Base-by-base conservation (phyloP, 345 rosid species). In the Raphanus raphanistrum region DNA sequence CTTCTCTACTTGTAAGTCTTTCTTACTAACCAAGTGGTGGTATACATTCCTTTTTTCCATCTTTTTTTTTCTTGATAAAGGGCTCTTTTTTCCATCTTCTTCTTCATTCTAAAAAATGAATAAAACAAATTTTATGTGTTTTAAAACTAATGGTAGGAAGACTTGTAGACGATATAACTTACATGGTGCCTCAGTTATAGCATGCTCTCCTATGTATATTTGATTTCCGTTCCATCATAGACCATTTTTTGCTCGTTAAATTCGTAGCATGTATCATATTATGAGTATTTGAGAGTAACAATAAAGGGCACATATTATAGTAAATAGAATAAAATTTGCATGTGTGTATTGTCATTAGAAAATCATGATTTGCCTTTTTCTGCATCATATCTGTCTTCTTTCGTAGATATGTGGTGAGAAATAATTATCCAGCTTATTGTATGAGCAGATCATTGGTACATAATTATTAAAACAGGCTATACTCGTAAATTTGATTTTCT, bases 11-110 rank as follows among this genome's bases (percentile, higher is more conserved):
- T 62, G 9, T 32, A 21, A 12, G 32, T 67, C 52, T 68, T 11
- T 48, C 60, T 60, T 76, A 43, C 29, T 43, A 41, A 43, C 33
- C 13, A 31, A 32, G 29, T 69, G 64, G 80, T 76, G 3, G 21
- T 21, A 21, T 21, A 70, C 58, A 32, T 76, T 76, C n/a, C 71
- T 9, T 16, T 58, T 28, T 28, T 3, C 29, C 36, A 43, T 76
- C 12, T 4, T 66, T 67, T 45, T 68, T 66, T 17, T 54, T n/a
- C n/a, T 21, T 21, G 21, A 21, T 21, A 21, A 21, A 21, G 21
- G 21, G 21, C 21, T 21, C 21, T 21, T 28, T 28, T 28, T 28
- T 3, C 29, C 36, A 43, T 76, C 12, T 4, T 66, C 73, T 45
- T 68, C 72, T 17, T 54, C 29, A 31, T 66, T 33, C 6, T 31